Evolutionary conservation across 805 yeast species (phyloP), one percentile per base, ranked within the genome.

Genomic region (Suhomyces prunicola): DNA sequence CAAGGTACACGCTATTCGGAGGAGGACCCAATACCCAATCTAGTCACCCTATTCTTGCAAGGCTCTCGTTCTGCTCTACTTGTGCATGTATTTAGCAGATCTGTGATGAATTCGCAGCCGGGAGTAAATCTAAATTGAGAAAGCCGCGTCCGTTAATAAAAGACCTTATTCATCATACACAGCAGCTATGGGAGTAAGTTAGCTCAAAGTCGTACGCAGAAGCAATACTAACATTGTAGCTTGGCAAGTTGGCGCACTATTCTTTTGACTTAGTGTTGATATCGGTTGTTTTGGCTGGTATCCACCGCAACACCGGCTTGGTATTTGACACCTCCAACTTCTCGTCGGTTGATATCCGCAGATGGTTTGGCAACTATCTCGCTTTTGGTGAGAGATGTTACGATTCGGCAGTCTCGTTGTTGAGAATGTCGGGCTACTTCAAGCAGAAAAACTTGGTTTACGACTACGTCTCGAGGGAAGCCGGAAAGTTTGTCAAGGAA

Each of bases 241-340:
- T 88, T 41, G 90, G 91, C 2, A 82, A 77, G 66, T 59, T 86
- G 52, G 67, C 87, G 9, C 97, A 90, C 69, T 82, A 83, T 60
- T 81, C 93, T 0, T 62, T 90, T 52, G 97, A 92, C 65, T 78
- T 91, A 57, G 82, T 92, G 3, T 74, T 92, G 53, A 73, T 90
- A 7, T 88, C 97, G 2, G 83, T 94, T 66, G 76, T 92, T 12
- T 73, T 93, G 44, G 97, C 97, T 0, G 96, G 96, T 3, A 79
- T 92, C 50, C 87, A 90, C 66, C 80, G 90, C 56, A 85, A 88
- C 56, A 88, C 97, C 0, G 97, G 97, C 0, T 74, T 85, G 46
- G 80, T 80, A 55, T 66, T 84, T 68, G 76, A 82, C 65, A 75
- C 85, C 6, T 63, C 73, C 31, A 65, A 69, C 49, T 75, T 83